Conservation (phyloP, 257 asterid genomes). For the Solanum commersonii region DNA sequence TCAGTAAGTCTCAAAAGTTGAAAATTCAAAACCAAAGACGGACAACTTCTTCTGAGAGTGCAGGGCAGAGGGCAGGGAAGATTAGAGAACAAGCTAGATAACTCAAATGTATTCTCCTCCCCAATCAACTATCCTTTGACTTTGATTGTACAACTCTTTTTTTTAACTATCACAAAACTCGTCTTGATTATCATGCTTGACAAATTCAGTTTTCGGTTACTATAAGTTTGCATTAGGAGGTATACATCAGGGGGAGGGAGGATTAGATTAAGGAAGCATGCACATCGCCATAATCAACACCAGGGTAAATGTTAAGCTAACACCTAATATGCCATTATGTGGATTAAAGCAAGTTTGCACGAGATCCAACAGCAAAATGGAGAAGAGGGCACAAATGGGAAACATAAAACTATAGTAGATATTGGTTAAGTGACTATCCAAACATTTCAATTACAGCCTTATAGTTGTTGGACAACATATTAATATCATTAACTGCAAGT, state of each 20-base stretch:
- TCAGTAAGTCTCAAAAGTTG: neutral
- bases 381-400: neutral
- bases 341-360: neutral
- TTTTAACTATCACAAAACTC: neutral
- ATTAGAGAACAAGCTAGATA: neutral
- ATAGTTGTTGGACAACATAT: neutral
- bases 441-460: neutral
- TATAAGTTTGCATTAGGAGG: neutral
- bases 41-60: neutral
- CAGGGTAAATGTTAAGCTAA: neutral
- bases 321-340: neutral
- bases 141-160: neutral
- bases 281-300: neutral
- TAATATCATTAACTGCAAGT: neutral
- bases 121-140: neutral
- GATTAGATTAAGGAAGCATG: neutral
- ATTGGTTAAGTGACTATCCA: neutral
- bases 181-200: neutral
- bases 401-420: neutral
- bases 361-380: neutral
- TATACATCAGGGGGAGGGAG: neutral
- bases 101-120: neutral
- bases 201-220: neutral
- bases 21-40: neutral
- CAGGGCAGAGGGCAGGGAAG: neutral